Conservation (phyloP, 305 asterid species). For the Fraxinus nigra region DNA sequence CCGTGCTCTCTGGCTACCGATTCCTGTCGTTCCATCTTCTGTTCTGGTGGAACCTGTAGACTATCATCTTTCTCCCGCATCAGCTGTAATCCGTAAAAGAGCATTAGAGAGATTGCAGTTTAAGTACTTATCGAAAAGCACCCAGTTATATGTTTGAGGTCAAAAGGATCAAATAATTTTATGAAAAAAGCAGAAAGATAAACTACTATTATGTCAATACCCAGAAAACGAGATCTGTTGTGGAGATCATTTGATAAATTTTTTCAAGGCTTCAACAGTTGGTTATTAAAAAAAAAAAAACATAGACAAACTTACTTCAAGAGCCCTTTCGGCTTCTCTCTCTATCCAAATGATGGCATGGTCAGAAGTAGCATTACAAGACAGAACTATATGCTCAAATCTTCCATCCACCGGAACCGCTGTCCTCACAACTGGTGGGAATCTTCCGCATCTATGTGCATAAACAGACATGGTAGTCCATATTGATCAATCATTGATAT, state of each 20-base stretch:
- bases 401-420: constrained; percentile 93
- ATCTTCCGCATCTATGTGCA: constrained; percentile 65
- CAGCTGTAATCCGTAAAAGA: constrained; percentile 37
- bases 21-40: constrained; percentile 75
- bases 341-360: constrained; percentile 86
- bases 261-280: background rate
- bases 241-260: background rate
- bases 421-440: constrained; percentile 78
- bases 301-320: constrained; percentile 51
- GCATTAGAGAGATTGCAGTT: background rate
- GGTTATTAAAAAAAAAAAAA: background rate
- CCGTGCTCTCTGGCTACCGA: constrained; percentile 61
- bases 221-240: background rate
- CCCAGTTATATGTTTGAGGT: background rate
- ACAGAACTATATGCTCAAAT: constrained; percentile 85
- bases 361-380: constrained; percentile 85
- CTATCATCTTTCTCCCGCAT: constrained; percentile 58
- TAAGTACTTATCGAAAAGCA: background rate
- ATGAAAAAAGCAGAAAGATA: background rate
- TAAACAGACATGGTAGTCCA: background rate
- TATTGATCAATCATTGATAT: background rate
- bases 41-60: constrained; percentile 57
- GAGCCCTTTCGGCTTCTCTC: constrained; percentile 71
- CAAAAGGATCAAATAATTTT: background rate
- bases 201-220: background rate